Evolutionary conservation across 768 basidiomycete species (phyloP).

Genomic region (Epithele typhae): DNA sequence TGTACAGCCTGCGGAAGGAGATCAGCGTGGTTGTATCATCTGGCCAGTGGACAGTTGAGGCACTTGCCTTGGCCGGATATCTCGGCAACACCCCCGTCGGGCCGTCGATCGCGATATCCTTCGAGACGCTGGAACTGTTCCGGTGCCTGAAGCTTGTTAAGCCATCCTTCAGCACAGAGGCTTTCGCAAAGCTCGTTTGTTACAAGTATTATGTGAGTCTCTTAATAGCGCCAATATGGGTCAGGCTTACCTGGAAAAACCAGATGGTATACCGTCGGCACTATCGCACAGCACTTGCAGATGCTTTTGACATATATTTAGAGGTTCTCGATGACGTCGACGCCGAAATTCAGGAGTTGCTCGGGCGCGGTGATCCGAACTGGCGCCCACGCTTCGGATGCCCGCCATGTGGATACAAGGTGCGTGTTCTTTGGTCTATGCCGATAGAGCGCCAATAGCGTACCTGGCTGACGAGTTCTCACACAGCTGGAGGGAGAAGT

Average conservation of each 20-base stretch:
- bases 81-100: slow-evolving; percentile 5
- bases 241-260: background rate
- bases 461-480: background rate
- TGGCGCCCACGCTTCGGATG: slow-evolving; percentile 34
- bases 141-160: slow-evolving; percentile 7
- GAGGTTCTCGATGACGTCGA: slow-evolving; percentile 21
- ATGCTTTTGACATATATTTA: slow-evolving; percentile 34
- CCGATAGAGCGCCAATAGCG: background rate
- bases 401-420: slow-evolving; percentile 33
- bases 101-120: slow-evolving; percentile 13
- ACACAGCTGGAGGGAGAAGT: slow-evolving; percentile 28
- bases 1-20: background rate
- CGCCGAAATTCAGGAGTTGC: slow-evolving; percentile 14
- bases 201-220: slow-evolving; percentile 16
- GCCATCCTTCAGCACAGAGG: slow-evolving; percentile 16
- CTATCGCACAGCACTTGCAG: slow-evolving; percentile 23
- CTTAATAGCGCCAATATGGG: background rate
- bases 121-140: slow-evolving; percentile 14
- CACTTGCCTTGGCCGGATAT: slow-evolving; percentile 5
- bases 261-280: slow-evolving; percentile 24
- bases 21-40: background rate
- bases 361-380: slow-evolving; percentile 25
- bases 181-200: slow-evolving; percentile 16
- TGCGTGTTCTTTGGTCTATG: too few species aligned
- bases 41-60: background rate